phyloP scores from a whole-genome alignment of 371 early-diverging fungal species.

The Rhizopus arrhizus region DNA sequence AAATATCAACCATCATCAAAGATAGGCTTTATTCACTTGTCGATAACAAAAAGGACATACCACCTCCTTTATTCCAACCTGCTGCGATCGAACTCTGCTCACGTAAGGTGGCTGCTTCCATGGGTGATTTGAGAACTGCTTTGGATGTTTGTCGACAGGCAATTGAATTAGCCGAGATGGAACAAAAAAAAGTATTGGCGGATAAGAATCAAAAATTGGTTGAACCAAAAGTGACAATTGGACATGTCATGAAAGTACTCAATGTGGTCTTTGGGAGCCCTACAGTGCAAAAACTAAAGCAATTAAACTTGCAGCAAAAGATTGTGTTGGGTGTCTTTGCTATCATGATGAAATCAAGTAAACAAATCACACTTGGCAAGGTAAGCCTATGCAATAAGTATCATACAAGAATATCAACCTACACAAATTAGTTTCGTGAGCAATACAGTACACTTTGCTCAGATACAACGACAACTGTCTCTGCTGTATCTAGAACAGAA shows the following conservation, averaged over 20 bases:
- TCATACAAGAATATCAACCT: constrained; percentile 14
- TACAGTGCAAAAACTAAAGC: constrained; percentile 61
- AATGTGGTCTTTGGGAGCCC: constrained; percentile 67
- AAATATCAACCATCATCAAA: constrained; percentile 84
- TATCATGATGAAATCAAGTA: constrained; percentile 43
- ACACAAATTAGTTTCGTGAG: constrained; percentile 50
- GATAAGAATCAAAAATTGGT: neutral
- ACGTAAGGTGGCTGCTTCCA: constrained; percentile 86
- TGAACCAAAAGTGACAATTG: constrained; percentile 75
- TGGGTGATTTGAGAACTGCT: constrained; percentile 90
- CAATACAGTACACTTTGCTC: constrained; percentile 58
- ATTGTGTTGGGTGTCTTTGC: constrained; percentile 65
- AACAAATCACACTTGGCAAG: constrained; percentile 55
- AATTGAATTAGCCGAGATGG: constrained; percentile 78
- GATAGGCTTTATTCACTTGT: constrained; percentile 66
- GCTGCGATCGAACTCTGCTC: constrained; percentile 90
- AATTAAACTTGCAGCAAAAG: constrained; percentile 80
- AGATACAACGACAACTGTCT: constrained; percentile 43
- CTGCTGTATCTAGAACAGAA: constrained; percentile 76
- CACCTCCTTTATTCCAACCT: constrained; percentile 72
- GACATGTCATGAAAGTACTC: constrained; percentile 77
- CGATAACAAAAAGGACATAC: constrained; percentile 20
- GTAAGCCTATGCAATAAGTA: constrained; percentile 35
- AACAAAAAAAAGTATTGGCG: constrained; percentile 40
- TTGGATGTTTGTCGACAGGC: constrained; percentile 90